Conservation (phyloP, 2,329 filamentous ascomycete species). For the Tolypocladium tundrense region DNA sequence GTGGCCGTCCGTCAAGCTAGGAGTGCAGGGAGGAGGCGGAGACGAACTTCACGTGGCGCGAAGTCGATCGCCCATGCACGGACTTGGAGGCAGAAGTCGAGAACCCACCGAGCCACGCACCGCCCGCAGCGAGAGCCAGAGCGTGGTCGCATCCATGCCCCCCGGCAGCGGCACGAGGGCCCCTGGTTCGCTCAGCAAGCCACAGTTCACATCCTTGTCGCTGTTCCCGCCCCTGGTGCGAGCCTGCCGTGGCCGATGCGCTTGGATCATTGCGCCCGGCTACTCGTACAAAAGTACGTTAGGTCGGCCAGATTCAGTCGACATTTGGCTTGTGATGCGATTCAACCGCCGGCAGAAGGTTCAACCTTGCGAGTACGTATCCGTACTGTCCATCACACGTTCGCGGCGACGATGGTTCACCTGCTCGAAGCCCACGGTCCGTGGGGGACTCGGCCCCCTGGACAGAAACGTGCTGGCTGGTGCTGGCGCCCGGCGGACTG, state of each 20-base stretch:
- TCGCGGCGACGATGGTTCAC: not conserved
- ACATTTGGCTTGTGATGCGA: not conserved
- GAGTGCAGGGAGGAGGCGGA: not conserved
- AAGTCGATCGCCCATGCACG: slow-evolving; percentile 1
- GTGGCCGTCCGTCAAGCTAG: not conserved
- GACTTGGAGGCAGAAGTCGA: not conserved
- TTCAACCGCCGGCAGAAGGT: not conserved
- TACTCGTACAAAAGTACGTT: not conserved
- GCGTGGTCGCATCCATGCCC: not conserved
- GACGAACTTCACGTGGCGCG: slow-evolving; percentile 5
- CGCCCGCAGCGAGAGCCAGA: not conserved
- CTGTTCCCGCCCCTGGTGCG: not conserved
- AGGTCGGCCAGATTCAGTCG: not conserved
- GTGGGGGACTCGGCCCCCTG: too few species aligned
- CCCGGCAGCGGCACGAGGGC: slow-evolving; percentile 16
- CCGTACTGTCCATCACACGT: not conserved
- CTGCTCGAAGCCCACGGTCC: not conserved
- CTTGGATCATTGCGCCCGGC: not conserved
- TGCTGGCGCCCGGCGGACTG: not conserved
- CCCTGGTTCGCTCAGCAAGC: slow-evolving; percentile 16
- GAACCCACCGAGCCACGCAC: not conserved
- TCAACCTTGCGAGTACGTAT: not conserved
- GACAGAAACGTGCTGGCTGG: not conserved
- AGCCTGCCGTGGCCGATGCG: not conserved
- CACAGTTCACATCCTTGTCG: slow-evolving; percentile 7